phyloP scores from a whole-genome alignment of 2,329 filamentous ascomycete species.

The Phaeomoniella chlamydospora region DNA sequence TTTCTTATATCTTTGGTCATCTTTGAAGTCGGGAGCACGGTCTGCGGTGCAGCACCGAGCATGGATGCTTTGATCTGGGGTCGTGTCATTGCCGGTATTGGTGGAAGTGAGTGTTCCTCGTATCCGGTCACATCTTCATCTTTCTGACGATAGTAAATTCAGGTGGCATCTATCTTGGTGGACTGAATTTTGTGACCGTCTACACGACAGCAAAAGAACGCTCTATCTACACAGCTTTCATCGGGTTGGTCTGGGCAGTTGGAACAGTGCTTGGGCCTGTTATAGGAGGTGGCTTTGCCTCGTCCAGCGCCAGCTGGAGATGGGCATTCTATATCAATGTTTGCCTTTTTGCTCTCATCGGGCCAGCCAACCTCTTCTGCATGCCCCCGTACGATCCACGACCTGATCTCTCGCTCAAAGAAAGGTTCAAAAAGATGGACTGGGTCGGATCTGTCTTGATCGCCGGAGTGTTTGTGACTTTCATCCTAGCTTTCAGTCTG shows the following conservation, averaged over 20 bases:
- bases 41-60: slow-evolving; percentile 29
- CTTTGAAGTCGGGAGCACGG: slow-evolving; percentile 17
- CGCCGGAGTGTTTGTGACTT: slow-evolving; percentile 22
- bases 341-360: slow-evolving; percentile 25
- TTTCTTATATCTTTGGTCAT: slow-evolving; percentile 15
- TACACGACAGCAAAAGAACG: slow-evolving; percentile 11
- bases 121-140: too few relatives aligned
- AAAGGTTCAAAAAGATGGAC: slow-evolving; percentile 24
- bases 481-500: slow-evolving; percentile 36
- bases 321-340: slow-evolving; percentile 44
- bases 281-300: slow-evolving; percentile 20
- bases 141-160: slow-evolving; percentile 2
- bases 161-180: slow-evolving; percentile 11
- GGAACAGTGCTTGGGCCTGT: slow-evolving; percentile 21
- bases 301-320: slow-evolving; percentile 16
- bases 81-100: slow-evolving; percentile 19
- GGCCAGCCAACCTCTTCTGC: slow-evolving; percentile 29
- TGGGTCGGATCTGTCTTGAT: slow-evolving; percentile 30
- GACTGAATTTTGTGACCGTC: slow-evolving; percentile 13
- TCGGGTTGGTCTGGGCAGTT: slow-evolving; percentile 19
- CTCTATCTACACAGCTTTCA: slow-evolving; percentile 17
- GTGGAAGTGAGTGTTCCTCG: slow-evolving; percentile 19
- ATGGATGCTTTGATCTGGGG: slow-evolving; percentile 32
- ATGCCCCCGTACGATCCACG: slow-evolving; percentile 18
- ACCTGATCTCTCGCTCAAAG: slow-evolving; percentile 8